A percentile compares a stretch with the other conserved stretches of the same genome.
phyloP scores from a whole-genome alignment of 148 eudicot genomes.

The Fallopia convolvulus region DNA sequence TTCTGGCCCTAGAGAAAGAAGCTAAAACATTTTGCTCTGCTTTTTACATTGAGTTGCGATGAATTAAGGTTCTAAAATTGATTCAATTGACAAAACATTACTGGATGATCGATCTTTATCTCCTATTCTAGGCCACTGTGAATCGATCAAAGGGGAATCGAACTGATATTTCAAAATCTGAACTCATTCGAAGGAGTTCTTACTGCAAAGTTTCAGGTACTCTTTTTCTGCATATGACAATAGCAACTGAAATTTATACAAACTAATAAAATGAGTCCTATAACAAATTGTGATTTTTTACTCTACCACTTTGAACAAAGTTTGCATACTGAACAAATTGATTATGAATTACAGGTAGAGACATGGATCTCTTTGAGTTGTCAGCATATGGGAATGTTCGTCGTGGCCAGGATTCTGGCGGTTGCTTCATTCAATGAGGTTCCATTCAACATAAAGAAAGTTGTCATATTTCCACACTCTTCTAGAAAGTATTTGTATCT shows the following conservation, averaged over 20 bases:
- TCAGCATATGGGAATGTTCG: slow-evolving; percentile 88
- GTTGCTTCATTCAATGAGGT: slow-evolving; percentile 74
- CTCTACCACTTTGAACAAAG: not conserved
- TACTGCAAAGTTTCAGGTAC: slow-evolving; percentile 93
- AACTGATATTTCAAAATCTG: slow-evolving; percentile 72
- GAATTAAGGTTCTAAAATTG: not conserved
- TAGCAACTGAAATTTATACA: not conserved
- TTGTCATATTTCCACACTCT: not conserved
- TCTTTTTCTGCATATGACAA: not conserved
- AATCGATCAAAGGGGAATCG: slow-evolving; percentile 91
- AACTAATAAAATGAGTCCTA: not conserved
- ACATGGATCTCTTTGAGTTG: slow-evolving; percentile 81
- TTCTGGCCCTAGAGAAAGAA: not conserved
- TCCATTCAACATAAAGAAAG: not conserved
- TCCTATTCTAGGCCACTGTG: slow-evolving; percentile 60
- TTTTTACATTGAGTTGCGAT: not conserved
- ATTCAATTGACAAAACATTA: not conserved
- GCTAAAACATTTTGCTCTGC: not conserved
- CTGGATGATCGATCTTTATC: not conserved
- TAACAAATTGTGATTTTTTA: not conserved
- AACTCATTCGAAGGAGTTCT: slow-evolving; percentile 77
- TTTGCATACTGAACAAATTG: not conserved
- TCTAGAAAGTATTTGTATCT: not conserved
- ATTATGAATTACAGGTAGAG: slow-evolving; percentile 46
- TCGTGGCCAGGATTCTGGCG: slow-evolving; percentile 64